Percentiles rank a stretch among this genome's conserved stretches.
These are phyloP conservation scores for Polyplosphaeria fusca DNA, from an alignment of 495 filamentous ascomycete genomes.

Conservation along the genomic window DNA sequence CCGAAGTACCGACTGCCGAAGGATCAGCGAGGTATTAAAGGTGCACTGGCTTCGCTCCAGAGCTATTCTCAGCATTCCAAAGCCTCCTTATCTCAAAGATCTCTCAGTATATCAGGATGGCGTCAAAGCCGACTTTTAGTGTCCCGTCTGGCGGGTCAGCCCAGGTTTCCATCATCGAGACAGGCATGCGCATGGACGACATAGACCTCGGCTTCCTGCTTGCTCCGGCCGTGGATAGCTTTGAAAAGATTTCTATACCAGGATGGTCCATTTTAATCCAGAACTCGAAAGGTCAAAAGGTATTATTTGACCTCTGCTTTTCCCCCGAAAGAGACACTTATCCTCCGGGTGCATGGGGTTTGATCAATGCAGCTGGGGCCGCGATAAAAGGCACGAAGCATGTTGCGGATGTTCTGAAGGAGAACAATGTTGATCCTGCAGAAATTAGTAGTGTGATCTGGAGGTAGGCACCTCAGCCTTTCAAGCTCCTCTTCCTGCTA, in stretches of 20 bases:
- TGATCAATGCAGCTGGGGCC: background rate
- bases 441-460: slow-evolving; percentile 55
- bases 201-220: background rate
- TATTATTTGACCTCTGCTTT: slow-evolving; percentile 17
- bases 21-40: too few species aligned
- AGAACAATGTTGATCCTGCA: slow-evolving; percentile 41
- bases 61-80: too few species aligned
- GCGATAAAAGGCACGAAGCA: slow-evolving; percentile 41
- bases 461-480: slow-evolving; percentile 12
- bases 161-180: background rate
- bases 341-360: background rate
- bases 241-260: background rate
- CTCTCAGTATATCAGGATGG: background rate
- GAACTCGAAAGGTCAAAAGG: background rate
- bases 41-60: too few species aligned
- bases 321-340: slow-evolving; percentile 11
- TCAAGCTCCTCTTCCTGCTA: slow-evolving; percentile 49
- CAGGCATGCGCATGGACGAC: background rate
- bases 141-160: background rate
- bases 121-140: too few species aligned
- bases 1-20: too few species aligned
- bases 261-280: background rate
- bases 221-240: background rate
- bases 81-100: background rate
- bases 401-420: slow-evolving; percentile 50